Evolutionary conservation across 129 eudicot genomes (phyloP).

Genomic region (Helichrysum umbraculigerum): DNA sequence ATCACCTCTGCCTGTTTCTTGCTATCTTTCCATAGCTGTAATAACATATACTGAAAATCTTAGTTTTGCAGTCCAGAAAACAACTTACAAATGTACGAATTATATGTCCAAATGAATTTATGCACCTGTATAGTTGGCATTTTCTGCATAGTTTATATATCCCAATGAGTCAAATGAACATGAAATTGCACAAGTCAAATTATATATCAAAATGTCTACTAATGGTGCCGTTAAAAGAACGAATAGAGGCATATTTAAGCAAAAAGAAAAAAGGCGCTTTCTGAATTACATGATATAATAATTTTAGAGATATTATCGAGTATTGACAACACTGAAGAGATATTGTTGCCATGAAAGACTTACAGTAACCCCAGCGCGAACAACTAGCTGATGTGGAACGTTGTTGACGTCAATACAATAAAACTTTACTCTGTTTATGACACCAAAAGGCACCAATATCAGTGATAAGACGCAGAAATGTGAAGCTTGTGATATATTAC

Average conservation of each 20-base stretch:
- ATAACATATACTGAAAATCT: slow-evolving; percentile 9
- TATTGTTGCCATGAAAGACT: slow-evolving; percentile 34
- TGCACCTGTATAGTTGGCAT: slow-evolving; percentile 94
- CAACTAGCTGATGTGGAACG: slow-evolving; percentile 76
- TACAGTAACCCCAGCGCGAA: slow-evolving; percentile 79
- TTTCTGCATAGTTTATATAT: slow-evolving; percentile 49
- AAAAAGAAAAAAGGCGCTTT: not conserved
- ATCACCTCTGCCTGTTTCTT: slow-evolving; percentile 80
- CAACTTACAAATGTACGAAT: not conserved
- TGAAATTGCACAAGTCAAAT: slow-evolving; percentile 38
- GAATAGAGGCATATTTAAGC: not conserved
- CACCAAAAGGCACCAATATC: not conserved
- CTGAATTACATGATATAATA: not conserved
- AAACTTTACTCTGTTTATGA: slow-evolving; percentile 54
- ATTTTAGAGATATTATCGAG: not conserved
- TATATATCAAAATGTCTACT: slow-evolving; percentile 21
- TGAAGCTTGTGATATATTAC: too few relatives aligned
- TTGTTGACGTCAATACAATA: slow-evolving; percentile 71
- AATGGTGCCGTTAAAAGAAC: slow-evolving; percentile 6
- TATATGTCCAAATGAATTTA: not conserved
- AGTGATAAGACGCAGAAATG: not conserved
- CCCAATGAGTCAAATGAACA: slow-evolving; percentile 28
- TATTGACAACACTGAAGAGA: not conserved
- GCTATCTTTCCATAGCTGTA: slow-evolving; percentile 76
- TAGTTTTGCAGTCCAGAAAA: not conserved